A percentile compares a stretch with the other conserved stretches of the same genome.
Evolutionary conservation across 768 basidiomycete species (phyloP).

Genomic region (Udeniomyces megalosporus): DNA sequence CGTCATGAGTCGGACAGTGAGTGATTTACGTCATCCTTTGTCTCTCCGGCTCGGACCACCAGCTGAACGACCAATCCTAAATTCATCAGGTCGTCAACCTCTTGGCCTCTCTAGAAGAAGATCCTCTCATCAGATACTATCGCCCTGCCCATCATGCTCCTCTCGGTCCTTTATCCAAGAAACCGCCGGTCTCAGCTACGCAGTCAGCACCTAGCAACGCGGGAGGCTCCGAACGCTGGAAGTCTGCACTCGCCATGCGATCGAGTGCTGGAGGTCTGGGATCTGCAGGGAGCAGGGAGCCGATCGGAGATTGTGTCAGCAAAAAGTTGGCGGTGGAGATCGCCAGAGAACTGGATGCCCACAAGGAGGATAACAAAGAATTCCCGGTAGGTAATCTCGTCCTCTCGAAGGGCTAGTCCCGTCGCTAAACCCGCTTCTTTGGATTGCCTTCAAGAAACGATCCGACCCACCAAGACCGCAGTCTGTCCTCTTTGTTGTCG

Average conservation of each 20-base stretch:
- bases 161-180: constrained; percentile 62
- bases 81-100: constrained; percentile 55
- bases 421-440: too few species aligned
- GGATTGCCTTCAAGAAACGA: constrained; percentile 25
- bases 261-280: constrained; percentile 6
- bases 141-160: constrained; percentile 65
- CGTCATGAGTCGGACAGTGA: constrained; percentile 36
- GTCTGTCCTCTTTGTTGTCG: constrained; percentile 74
- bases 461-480: constrained; percentile 42
- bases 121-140: constrained; percentile 85
- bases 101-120: constrained; percentile 78
- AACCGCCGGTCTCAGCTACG: constrained; percentile 32
- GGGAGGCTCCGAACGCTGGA: constrained; percentile 22
- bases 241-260: constrained; percentile 23
- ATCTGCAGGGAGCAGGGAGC: constrained; percentile 1
- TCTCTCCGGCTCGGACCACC: neutral
- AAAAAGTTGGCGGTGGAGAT: constrained; percentile 73
- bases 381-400: neutral
- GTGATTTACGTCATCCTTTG: constrained; percentile 7
- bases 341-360: constrained; percentile 66
- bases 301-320: constrained; percentile 54
- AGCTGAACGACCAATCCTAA: neutral
- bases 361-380: constrained; percentile 62
- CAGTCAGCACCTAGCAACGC: constrained; percentile 1
- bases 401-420: too few species aligned